Percentiles rank a stretch among this genome's conserved stretches.
Evolutionary conservation across 345 rosid genomes (phyloP).

Genomic region (Melaleuca alternifolia): DNA sequence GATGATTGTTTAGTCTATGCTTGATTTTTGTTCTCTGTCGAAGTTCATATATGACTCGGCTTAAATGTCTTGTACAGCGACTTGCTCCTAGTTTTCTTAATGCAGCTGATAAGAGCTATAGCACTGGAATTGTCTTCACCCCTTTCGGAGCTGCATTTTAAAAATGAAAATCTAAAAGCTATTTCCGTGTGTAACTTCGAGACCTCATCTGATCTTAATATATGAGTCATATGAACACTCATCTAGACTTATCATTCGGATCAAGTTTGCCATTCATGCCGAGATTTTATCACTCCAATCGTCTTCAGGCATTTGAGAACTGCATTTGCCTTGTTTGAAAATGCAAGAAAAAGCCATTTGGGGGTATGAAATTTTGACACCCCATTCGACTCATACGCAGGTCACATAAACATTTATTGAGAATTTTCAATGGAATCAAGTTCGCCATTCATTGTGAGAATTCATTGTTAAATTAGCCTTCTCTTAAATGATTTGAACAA

Average conservation of each 20-base stretch:
- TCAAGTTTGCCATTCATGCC: neutral
- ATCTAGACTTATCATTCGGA: neutral
- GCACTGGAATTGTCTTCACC: neutral
- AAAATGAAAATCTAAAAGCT: neutral
- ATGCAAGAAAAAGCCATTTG: neutral
- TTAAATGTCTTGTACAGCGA: neutral
- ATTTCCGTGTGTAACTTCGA: neutral
- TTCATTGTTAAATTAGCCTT: neutral
- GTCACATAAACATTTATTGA: neutral
- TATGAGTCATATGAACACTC: neutral
- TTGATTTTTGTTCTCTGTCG: neutral
- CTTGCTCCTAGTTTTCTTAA: neutral
- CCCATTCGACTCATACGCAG: neutral
- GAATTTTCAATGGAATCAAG: neutral
- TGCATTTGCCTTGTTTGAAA: neutral
- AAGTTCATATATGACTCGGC: neutral
- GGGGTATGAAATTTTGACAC: neutral
- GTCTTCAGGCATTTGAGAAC: neutral
- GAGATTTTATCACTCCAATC: neutral
- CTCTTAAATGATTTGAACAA: neutral
- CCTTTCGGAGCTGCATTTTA: neutral
- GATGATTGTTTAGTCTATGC: slow-evolving; percentile 8
- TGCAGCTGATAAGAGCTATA: neutral
- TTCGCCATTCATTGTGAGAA: neutral
- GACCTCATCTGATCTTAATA: neutral